Base-by-base conservation (phyloP, 148 eudicot genomes). In the Dianthus caryophyllus region DNA sequence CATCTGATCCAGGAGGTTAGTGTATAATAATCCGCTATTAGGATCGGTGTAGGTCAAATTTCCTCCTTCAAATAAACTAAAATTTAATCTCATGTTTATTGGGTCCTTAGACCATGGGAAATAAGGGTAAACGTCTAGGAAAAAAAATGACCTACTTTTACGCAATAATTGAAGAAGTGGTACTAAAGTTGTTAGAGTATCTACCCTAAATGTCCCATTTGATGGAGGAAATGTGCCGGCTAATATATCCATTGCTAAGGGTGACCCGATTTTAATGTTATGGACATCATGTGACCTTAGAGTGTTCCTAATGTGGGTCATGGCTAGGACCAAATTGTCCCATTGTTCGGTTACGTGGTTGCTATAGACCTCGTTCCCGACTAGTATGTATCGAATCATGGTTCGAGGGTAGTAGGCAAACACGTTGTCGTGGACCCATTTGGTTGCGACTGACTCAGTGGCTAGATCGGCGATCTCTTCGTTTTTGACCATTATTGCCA, bases 221-320 rank as follows among this genome's bases (percentile, higher is more conserved):
- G 97, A 92, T 53, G 97, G 97, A 12, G 97, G 97, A 39, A 84
- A 85, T 16, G 80, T 67, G 0, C 81, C 60, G 20, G 71, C 78
- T 67, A 92, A 24, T 0, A 83, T n/a, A n/a, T 89, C 94, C 94
- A 92, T 92, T 8, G 96, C 97, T 15, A 89, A 57, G 16, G 97
- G 97, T 0, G 97, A 81, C 16, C 94, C 84, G 5, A 92, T 67
- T 53, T 92, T 92, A 3, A 92, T 81, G 71, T 89, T 80, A 18
- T 71, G 73, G 25, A 92, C 79, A 41, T 75, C 68, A 7, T 80
- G 78, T 5, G 67, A 13, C 13, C 18, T 56, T 5, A 92, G 70
- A 2, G 83, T 65, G 30, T 51, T 64, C 54, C 76, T 64, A 48
- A 92, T 74, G 22, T 67, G 72, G 5, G 55, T 61, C 88, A 92